phyloP scores from a whole-genome alignment of 352 stramenopile species.

The Globisporangium iwayamae region DNA sequence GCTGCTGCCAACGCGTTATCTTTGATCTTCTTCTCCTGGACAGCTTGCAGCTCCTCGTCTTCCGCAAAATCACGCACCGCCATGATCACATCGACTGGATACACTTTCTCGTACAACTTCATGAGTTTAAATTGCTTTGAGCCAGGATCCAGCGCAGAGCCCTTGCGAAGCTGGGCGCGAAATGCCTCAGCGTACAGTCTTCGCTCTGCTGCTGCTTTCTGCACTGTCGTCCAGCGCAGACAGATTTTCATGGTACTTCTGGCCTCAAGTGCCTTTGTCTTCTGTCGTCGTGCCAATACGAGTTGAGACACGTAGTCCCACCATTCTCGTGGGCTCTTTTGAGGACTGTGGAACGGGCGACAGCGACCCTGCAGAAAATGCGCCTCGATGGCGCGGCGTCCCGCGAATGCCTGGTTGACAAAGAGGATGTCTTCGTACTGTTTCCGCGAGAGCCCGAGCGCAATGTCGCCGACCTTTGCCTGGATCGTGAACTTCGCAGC shows the following conservation, averaged over 20 bases:
- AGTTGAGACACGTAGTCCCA: constrained; percentile 71
- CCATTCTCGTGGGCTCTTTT: constrained; percentile 48
- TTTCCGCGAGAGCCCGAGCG: constrained; percentile 55
- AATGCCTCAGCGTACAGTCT: constrained; percentile 60
- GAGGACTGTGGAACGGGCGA: constrained; percentile 47
- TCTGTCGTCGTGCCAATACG: constrained; percentile 32
- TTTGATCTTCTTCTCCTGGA: constrained; percentile 27
- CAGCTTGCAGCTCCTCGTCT: constrained; percentile 36
- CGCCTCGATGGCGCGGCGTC: constrained; percentile 53
- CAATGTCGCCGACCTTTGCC: constrained; percentile 41
- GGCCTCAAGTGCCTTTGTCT: constrained; percentile 11
- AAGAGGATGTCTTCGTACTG: constrained; percentile 85
- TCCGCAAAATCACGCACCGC: constrained; percentile 55
- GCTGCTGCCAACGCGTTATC: constrained; percentile 25
- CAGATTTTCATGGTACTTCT: constrained; percentile 9
- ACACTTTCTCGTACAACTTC: constrained; percentile 52
- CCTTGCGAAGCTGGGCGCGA: constrained; percentile 43
- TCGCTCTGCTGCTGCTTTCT: constrained; percentile 48
- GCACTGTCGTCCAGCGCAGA: constrained; percentile 56
- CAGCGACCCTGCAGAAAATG: constrained; percentile 62
- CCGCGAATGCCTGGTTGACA: constrained; percentile 59
- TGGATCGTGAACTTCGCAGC: constrained; percentile 69
- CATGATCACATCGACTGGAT: constrained; percentile 70
- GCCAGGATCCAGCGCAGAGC: constrained; percentile 27
- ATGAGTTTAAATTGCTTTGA: constrained; percentile 44